Conservation (phyloP, 169 alveolate species). For the Plasmodium chabaudi region DNA sequence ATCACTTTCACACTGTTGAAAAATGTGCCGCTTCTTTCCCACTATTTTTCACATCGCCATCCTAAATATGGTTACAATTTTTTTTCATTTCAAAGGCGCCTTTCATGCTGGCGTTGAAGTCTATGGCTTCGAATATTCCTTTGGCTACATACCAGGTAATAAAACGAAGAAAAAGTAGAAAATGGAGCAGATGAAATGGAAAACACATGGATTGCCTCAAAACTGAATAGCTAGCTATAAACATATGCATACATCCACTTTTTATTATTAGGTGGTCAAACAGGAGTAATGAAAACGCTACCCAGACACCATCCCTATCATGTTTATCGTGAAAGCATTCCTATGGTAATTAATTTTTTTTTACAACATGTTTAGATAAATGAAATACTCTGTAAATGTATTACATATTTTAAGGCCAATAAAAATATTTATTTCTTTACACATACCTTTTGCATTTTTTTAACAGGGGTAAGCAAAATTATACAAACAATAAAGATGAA, state of each 20-base stretch:
- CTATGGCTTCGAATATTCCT: constrained; percentile 83
- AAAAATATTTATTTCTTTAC: background rate
- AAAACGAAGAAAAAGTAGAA: background rate
- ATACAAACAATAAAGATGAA: background rate
- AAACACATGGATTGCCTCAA: no score
- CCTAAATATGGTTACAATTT: background rate
- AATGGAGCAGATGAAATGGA: no score
- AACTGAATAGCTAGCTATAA: background rate
- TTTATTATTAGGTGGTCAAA: constrained; percentile 33
- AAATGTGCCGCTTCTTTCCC: background rate
- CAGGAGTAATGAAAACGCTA: constrained; percentile 53
- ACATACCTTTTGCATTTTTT: background rate
- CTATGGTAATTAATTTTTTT: constrained; percentile 29
- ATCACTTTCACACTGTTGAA: background rate
- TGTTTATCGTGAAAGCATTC: constrained; percentile 61
- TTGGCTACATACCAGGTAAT: constrained; percentile 77
- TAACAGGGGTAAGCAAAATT: background rate
- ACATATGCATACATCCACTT: background rate
- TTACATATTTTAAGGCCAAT: no score
- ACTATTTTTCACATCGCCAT: background rate
- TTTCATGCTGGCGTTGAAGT: constrained; percentile 87
- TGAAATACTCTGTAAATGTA: background rate
- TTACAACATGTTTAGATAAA: background rate
- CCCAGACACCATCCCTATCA: constrained; percentile 55
- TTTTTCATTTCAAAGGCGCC: constrained; percentile 48